Conservation (phyloP, 2,329 filamentous ascomycete species). For the Fusarium multiceps region DNA sequence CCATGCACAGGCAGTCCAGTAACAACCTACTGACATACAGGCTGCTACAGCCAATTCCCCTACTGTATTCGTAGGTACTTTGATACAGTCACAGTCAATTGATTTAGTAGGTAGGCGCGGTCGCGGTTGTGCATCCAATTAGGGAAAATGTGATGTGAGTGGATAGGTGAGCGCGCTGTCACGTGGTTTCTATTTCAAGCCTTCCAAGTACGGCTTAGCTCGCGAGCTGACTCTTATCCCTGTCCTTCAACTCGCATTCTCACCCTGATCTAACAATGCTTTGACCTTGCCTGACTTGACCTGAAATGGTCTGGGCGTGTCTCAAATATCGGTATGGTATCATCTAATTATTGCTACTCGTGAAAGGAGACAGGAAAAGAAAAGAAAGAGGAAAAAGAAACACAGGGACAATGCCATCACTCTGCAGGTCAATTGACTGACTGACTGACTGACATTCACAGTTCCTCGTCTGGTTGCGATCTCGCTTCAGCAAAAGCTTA, state of each 20-base stretch:
- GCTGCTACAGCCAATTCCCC: not conserved
- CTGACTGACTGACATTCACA: not conserved
- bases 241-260: not conserved
- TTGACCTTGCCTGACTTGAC: not conserved
- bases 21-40: not conserved
- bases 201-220: not conserved
- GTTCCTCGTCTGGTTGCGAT: not conserved
- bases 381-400: not conserved
- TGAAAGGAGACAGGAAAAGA: not conserved
- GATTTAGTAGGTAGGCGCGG: slow-evolving; percentile 20
- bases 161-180: slow-evolving; percentile 26
- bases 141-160: slow-evolving; percentile 21
- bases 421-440: not conserved
- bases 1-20: not conserved
- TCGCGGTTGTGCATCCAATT: slow-evolving; percentile 11
- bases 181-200: slow-evolving; percentile 21
- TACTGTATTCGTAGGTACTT: not conserved
- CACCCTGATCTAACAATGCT: not conserved
- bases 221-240: not conserved
- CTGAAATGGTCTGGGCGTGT: slow-evolving; percentile 6
- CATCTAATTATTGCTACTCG: not conserved
- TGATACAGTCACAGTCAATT: not conserved
- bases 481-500: slow-evolving; percentile 3
- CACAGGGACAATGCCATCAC: not conserved
- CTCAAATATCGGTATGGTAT: slow-evolving; percentile 12